These are phyloP conservation scores for Pseudognaphalium luteoalbum DNA, from an alignment of 129 eudicot genomes.

Conservation along the genomic window DNA sequence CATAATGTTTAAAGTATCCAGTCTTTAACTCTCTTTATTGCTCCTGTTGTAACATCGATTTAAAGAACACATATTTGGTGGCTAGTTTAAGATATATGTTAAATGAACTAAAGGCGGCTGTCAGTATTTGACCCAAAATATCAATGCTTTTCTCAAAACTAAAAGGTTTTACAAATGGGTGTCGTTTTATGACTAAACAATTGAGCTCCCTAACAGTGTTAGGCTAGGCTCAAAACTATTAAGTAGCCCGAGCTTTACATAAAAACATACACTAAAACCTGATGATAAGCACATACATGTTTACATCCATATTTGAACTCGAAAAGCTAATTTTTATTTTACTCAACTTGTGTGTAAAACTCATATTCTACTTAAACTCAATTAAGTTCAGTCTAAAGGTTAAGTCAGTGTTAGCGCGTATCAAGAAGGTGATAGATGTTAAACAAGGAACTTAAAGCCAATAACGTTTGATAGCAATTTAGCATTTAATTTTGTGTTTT, in stretches of 20 bases:
- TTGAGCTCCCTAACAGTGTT: neutral
- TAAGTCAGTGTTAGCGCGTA: too few relatives aligned
- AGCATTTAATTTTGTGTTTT: too few relatives aligned
- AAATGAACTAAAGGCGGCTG: neutral
- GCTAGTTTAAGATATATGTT: neutral
- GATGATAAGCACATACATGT: neutral
- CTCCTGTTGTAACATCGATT: neutral
- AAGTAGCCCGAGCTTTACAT: neutral
- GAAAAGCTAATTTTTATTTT: neutral
- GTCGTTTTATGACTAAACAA: neutral
- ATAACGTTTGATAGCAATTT: too few relatives aligned
- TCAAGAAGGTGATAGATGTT: too few relatives aligned
- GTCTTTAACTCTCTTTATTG: neutral
- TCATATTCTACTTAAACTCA: neutral
- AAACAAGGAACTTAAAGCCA: too few relatives aligned
- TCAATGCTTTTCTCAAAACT: neutral
- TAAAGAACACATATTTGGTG: neutral
- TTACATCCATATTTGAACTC: neutral
- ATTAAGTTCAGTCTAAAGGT: neutral
- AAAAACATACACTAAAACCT: neutral
- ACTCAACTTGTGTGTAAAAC: neutral
- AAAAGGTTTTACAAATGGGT: neutral
- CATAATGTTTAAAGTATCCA: neutral
- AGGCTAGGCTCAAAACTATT: neutral
- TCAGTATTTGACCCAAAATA: neutral